Evolutionary conservation across 768 basidiomycete species (phyloP), one percentile per base, ranked within the genome.

Genomic region (Mycena belliarum): DNA sequence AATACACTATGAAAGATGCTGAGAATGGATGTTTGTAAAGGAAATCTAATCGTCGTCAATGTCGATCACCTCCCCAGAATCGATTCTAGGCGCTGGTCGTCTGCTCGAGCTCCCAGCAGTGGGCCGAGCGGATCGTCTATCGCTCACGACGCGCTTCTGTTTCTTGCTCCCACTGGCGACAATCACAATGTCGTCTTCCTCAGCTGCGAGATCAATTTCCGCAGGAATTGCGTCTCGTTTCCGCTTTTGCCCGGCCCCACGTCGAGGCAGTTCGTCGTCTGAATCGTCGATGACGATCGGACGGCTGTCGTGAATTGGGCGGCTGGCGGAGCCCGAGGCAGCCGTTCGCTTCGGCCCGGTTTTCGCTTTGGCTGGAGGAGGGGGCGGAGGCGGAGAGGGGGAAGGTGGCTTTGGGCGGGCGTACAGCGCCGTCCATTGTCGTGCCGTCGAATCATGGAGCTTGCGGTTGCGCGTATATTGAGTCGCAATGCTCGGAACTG

Each of bases 391-490:
- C 3, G 49, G 61, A 1, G 73, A 66, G 7, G 72, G 61, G 3
- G 73, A 66, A 8, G 72, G 64, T 1, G 78, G 69, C 32, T 75
- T 72, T 8, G 81, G 83, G n/a, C 69, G 76, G 0, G 91, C 91
- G 65, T 88, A 90, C 15, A 84, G 69, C 42, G 83, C 77, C 1
- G 89, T 91, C 91, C 91, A 94, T 58, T 87, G 80, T 33, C 84
- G 82, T 5, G 93, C 93, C 1, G 82, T 93, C 14, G 76, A 74
- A 68, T 95, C 92, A 69, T 95, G 91, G 52, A 79, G 78, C 50
- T 79, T 78, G 49, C 89, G 83, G 67, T 86, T 83, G 21, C 83
- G 81, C 10, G 75, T 71, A 64, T 85, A 92, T 65, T 89, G 84
- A 0, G 79, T 83, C 18, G 91, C 89, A 21, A 93, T 89, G 0